phyloP scores from a whole-genome alignment of 495 filamentous ascomycete species.

The Halenospora varia region DNA sequence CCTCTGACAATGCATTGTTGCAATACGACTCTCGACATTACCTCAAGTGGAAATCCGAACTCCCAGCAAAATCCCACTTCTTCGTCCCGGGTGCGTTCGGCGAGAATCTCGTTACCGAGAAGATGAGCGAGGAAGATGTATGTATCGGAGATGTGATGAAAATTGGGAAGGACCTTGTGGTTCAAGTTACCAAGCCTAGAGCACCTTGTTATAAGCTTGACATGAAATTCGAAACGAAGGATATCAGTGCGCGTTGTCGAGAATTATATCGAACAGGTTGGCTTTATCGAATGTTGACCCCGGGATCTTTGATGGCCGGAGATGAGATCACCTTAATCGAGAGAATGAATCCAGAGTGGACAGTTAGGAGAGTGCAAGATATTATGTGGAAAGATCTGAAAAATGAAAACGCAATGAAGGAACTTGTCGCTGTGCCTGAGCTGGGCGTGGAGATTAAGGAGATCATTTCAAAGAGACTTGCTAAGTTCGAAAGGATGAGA shows the following conservation, averaged over 20 bases:
- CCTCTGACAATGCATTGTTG: constrained; percentile 47
- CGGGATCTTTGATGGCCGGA: constrained; percentile 37
- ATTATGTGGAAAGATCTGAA: constrained; percentile 41
- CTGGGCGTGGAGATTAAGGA: constrained; percentile 40
- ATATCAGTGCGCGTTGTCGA: constrained; percentile 46
- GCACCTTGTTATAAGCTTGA: constrained; percentile 53
- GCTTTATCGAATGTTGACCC: constrained; percentile 44
- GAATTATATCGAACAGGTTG: constrained; percentile 43
- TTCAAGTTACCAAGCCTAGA: constrained; percentile 38
- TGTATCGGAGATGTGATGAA: constrained; percentile 76
- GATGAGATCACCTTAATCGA: constrained; percentile 30
- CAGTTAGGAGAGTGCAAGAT: constrained; percentile 45
- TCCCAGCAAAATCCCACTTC: constrained; percentile 34
- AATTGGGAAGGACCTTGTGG: constrained; percentile 56
- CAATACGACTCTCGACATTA: constrained; percentile 51
- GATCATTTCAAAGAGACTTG: constrained; percentile 30
- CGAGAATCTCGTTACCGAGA: constrained; percentile 45
- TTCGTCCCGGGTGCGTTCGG: constrained; percentile 49
- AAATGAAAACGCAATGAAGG: constrained; percentile 38
- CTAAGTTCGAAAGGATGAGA: constrained; percentile 21
- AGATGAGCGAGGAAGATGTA: constrained; percentile 53
- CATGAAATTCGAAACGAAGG: constrained; percentile 44
- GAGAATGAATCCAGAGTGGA: constrained; percentile 42
- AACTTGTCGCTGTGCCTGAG: constrained; percentile 35
- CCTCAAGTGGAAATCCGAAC: constrained; percentile 32